phyloP scores from a whole-genome alignment of 805 yeast genomes.

The Candida chauliodis region DNA sequence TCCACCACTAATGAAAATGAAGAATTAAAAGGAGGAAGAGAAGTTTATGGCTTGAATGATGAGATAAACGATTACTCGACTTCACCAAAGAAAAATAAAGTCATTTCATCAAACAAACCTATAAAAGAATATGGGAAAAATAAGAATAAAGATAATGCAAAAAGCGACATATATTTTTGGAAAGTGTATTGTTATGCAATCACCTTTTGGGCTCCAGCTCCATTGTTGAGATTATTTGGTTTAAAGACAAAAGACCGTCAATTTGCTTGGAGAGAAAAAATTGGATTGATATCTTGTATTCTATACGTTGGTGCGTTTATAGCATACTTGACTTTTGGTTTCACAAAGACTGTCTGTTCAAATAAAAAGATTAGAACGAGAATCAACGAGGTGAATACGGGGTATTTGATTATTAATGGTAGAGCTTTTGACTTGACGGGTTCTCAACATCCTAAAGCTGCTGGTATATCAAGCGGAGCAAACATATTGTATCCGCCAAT shows the following conservation, averaged over 20 bases:
- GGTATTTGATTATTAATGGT: conserved; percentile 76
- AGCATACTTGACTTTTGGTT: conserved; percentile 88
- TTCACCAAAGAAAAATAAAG: conserved; percentile 22
- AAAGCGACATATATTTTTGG: conserved; percentile 57
- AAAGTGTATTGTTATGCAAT: conserved; percentile 70
- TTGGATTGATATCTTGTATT: conserved; percentile 77
- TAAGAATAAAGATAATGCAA: conserved; percentile 11
- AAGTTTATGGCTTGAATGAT: conserved; percentile 60
- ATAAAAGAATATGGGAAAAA: conserved; percentile 4
- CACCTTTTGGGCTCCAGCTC: conserved; percentile 92
- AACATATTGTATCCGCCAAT: conserved; percentile 81
- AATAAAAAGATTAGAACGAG: conserved; percentile 45
- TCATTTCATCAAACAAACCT: conserved; percentile 14
- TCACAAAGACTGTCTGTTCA: conserved; percentile 78
- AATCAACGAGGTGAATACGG: conserved; percentile 55
- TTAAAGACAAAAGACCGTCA: conserved; percentile 77
- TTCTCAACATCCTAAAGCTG: conserved; percentile 78
- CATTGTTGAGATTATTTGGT: conserved; percentile 68
- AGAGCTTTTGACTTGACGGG: conserved; percentile 67
- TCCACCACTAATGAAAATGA: neutral
- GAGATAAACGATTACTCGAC: conserved; percentile 34
- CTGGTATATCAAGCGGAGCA: conserved; percentile 68
- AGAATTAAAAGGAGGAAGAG: conserved; percentile 36
- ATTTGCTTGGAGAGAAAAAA: conserved; percentile 96
- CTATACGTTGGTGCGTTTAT: conserved; percentile 69